Conservation (phyloP, 2,329 filamentous ascomycete genomes). For the Scleromitrula shiraiana region DNA sequence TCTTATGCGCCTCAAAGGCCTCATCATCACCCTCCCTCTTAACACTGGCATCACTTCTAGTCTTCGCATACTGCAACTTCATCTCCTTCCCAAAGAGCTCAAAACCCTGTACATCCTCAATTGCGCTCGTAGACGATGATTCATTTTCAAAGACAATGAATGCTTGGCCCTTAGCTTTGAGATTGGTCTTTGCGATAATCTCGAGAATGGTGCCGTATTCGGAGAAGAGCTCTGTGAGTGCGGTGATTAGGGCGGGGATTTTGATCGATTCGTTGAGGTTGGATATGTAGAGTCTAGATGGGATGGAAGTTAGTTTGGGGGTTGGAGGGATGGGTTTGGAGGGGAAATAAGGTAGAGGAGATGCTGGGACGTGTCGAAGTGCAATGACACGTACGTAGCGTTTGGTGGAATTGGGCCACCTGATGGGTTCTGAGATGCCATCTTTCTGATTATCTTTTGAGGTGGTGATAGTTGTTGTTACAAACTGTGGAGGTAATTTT, state of each 20-base stretch:
- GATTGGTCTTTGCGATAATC: constrained; percentile 78
- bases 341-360: constrained; percentile 16
- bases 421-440: too few relatives aligned
- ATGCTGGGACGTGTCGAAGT: constrained; percentile 49
- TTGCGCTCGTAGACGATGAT: constrained; percentile 71
- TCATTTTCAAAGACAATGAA: constrained; percentile 83
- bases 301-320: not conserved
- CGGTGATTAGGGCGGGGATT: constrained; percentile 63
- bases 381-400: constrained; percentile 68
- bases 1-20: constrained; percentile 83
- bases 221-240: constrained; percentile 70
- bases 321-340: too few relatives aligned
- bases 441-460: too few relatives aligned
- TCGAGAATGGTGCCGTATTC: constrained; percentile 84
- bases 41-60: constrained; percentile 81
- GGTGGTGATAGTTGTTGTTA: too few relatives aligned
- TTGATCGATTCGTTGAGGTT: constrained; percentile 94
- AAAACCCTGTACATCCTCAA: constrained; percentile 87
- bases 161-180: constrained; percentile 90
- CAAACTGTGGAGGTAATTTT: too few relatives aligned
- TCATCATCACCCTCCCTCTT: constrained; percentile 63
- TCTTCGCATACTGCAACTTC: constrained; percentile 72
- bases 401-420: constrained; percentile 34
- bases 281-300: constrained; percentile 56
- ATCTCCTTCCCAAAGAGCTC: constrained; percentile 89